Evolutionary conservation across 1,284 basidiomycete genomes (phyloP).

Genomic region (Microbotryum intermedium): DNA sequence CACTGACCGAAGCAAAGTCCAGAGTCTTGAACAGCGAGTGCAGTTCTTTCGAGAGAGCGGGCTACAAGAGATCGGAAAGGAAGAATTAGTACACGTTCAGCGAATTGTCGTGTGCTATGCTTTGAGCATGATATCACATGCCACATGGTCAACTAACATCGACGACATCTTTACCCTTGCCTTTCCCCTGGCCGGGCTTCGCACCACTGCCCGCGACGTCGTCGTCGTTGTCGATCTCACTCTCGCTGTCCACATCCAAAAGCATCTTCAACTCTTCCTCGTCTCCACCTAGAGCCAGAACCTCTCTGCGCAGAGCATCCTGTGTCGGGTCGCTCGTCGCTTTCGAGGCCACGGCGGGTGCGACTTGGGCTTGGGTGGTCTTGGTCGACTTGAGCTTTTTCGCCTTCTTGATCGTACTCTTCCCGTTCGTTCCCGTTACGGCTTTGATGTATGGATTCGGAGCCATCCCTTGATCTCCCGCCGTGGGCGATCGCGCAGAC

Average conservation of each 20-base stretch:
- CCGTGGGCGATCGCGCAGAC: no score
- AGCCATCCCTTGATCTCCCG: neutral
- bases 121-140: no score
- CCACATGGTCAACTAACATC: neutral
- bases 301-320: conserved; percentile 37
- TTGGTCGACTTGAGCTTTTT: neutral
- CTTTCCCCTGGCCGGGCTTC: conserved; percentile 24
- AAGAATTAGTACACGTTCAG: neutral
- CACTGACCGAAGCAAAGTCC: conserved; percentile 41
- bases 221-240: conserved; percentile 39
- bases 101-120: no score
- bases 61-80: neutral
- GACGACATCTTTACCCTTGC: conserved; percentile 19
- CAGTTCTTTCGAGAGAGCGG: conserved; percentile 43
- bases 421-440: neutral
- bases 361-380: neutral
- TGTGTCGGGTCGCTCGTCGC: neutral
- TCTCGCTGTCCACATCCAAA: conserved; percentile 41
- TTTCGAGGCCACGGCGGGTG: neutral
- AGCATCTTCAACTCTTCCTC: conserved; percentile 48
- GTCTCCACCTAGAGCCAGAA: conserved; percentile 49
- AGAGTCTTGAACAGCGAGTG: conserved; percentile 50
- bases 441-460: conserved; percentile 25
- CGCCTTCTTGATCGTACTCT: neutral
- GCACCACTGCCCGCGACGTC: conserved; percentile 22